Evolutionary conservation across 2,329 filamentous ascomycete species (phyloP).

Genomic region (Aspergillus calidoustus): DNA sequence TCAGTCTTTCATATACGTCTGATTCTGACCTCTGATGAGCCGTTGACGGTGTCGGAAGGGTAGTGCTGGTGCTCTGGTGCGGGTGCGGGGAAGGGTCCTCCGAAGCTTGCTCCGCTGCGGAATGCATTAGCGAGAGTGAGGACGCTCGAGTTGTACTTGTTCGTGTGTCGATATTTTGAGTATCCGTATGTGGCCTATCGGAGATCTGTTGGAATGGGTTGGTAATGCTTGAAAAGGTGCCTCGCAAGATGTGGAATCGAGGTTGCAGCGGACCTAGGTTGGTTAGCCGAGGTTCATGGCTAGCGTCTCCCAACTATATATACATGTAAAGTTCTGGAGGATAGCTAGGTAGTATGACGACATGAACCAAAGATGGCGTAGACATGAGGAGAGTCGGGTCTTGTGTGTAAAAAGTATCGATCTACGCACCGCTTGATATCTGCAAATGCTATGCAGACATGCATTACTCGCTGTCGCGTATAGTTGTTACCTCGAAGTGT

Average conservation of each 20-base stretch:
- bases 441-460: neutral
- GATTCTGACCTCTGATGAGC: conserved; percentile 7
- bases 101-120: neutral
- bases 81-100: conserved; percentile 4
- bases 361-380: neutral
- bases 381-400: neutral
- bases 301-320: neutral
- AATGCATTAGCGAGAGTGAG: neutral
- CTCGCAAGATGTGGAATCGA: neutral
- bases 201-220: neutral
- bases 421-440: neutral
- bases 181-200: neutral
- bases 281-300: neutral
- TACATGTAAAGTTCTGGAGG: neutral
- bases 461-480: neutral
- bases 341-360: neutral
- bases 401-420: neutral
- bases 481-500: conserved; percentile 30
- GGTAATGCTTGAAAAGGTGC: neutral
- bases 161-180: neutral
- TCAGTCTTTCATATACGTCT: conserved; percentile 38
- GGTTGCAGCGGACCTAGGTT: neutral
- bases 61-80: neutral
- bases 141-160: neutral
- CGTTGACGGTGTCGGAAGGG: conserved; percentile 1